Evolutionary conservation across 164 flowering plant genomes (phyloP).

Genomic region (Vitis rupestris): DNA sequence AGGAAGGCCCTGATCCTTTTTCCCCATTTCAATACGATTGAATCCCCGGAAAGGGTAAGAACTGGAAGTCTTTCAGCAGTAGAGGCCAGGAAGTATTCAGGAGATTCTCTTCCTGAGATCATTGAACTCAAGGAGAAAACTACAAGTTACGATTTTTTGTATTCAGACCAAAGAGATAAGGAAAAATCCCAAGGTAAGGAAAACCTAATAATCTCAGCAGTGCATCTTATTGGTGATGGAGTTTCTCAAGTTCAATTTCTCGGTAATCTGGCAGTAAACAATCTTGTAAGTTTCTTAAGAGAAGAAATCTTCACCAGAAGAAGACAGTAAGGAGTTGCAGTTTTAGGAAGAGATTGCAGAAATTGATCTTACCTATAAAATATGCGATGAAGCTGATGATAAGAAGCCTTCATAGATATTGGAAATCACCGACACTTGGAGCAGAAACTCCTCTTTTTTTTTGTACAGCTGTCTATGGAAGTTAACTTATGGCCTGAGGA

Average conservation of each 20-base stretch:
- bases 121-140: slow-evolving; percentile 45
- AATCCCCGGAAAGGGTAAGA: slow-evolving; percentile 37
- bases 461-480: slow-evolving; percentile 71
- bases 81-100: slow-evolving; percentile 14
- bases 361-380: slow-evolving; percentile 26
- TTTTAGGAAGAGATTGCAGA: slow-evolving; percentile 24
- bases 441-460: slow-evolving; percentile 90
- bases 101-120: slow-evolving; percentile 42
- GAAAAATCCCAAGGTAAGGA: slow-evolving; percentile 35
- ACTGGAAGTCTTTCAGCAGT: slow-evolving; percentile 30
- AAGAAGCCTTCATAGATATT: slow-evolving; percentile 49
- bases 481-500: slow-evolving; percentile 73
- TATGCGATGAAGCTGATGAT: slow-evolving; percentile 27
- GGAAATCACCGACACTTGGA: slow-evolving; percentile 73
- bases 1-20: slow-evolving; percentile 6
- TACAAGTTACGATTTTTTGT: slow-evolving; percentile 9
- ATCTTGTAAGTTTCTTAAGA: slow-evolving; percentile 57
- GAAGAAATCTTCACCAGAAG: slow-evolving; percentile 24
- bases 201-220: slow-evolving; percentile 63
- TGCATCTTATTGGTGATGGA: slow-evolving; percentile 75
- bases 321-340: slow-evolving; percentile 20
- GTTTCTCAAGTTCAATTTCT: slow-evolving; percentile 80
- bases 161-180: slow-evolving; percentile 27
- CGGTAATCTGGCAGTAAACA: slow-evolving; percentile 76
- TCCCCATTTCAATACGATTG: slow-evolving; percentile 27